Conservation (phyloP, 2,329 filamentous ascomycete species). For the Lasiodiplodia hormozganensis region DNA sequence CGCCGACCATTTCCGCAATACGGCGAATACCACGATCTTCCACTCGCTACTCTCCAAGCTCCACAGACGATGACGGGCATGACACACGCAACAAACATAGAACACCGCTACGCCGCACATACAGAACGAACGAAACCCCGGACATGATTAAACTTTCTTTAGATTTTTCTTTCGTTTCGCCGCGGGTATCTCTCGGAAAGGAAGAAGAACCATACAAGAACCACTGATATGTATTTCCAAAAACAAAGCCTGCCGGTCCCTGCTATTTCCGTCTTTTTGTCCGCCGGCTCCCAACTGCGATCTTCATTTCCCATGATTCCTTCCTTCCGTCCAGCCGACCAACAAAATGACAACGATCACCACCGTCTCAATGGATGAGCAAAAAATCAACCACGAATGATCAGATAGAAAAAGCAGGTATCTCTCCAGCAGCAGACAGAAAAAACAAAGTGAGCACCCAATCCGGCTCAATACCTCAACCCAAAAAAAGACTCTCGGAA, state of each 20-base stretch:
- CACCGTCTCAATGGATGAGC: too few species aligned
- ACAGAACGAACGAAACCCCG: not conserved
- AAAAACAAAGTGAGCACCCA: not conserved
- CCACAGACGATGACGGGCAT: not conserved
- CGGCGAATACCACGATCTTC: not conserved
- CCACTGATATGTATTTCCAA: conserved; percentile 9
- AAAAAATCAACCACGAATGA: not conserved
- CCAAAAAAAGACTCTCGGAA: not conserved
- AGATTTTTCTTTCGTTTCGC: conserved; percentile 5
- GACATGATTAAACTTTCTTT: not conserved
- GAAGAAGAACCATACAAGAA: not conserved
- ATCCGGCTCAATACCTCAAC: not conserved
- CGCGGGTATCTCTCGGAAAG: conserved; percentile 10
- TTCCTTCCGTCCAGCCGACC: not conserved
- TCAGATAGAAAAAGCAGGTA: not conserved
- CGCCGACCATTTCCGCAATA: not conserved
- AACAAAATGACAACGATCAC: not conserved
- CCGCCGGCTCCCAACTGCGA: not conserved
- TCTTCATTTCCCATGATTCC: not conserved
- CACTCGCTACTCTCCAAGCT: not conserved
- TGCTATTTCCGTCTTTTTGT: not conserved
- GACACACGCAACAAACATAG: not conserved
- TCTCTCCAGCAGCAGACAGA: conserved; percentile 4
- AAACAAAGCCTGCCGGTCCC: not conserved
- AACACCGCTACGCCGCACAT: not conserved